A percentile compares a stretch with the other conserved stretches of the same genome.
Conservation (phyloP, 441 rosid species). For the Gossypium schwendimanii region DNA sequence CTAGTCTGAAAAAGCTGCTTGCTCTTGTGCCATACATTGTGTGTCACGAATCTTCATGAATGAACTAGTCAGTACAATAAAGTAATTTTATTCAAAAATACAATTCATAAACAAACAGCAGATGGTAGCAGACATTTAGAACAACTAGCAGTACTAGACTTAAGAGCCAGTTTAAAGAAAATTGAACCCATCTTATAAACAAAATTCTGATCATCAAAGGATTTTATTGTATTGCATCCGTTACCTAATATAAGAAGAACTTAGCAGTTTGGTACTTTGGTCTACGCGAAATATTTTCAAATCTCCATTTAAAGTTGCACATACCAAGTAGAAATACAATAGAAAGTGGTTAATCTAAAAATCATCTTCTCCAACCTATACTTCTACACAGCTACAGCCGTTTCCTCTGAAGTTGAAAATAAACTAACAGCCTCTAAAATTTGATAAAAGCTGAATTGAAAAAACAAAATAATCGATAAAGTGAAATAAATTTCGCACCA, state of each 20-base stretch:
- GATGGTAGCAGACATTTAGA: neutral
- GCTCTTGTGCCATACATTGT: neutral
- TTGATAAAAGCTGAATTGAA: neutral
- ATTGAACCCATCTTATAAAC: neutral
- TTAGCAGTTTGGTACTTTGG: neutral
- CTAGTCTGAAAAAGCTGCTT: neutral
- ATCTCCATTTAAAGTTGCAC: neutral
- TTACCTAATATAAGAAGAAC: neutral
- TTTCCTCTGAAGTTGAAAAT: neutral
- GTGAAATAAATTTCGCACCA: neutral
- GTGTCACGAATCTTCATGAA: neutral
- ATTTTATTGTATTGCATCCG: neutral
- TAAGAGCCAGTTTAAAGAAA: neutral
- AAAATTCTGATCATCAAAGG: neutral
- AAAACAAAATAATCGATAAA: neutral
- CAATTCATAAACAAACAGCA: neutral
- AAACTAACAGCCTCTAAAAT: neutral
- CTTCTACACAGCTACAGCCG: neutral
- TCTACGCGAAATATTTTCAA: neutral
- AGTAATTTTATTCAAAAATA: neutral
- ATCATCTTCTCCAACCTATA: conserved; percentile 1
- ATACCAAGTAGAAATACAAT: neutral
- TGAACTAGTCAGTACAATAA: neutral
- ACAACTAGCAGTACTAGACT: neutral
- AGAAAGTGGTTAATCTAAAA: neutral